Percentiles rank a stretch among this genome's conserved stretches.
Evolutionary conservation across 208 protist species (phyloP).

Genomic region (Trichomonas gallinae): DNA sequence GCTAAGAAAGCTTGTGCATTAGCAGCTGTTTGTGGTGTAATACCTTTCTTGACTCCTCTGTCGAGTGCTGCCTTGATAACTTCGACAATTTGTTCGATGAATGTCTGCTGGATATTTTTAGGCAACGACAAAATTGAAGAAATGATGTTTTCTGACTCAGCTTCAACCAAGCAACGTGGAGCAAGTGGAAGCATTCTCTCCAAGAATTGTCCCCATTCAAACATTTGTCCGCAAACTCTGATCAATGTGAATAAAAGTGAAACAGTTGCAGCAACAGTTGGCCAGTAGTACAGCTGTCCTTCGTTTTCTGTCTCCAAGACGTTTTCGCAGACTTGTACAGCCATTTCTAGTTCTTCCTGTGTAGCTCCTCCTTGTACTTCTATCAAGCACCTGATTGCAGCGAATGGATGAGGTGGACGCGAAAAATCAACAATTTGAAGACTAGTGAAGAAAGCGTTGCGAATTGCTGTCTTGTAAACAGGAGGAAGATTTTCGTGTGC

Average conservation of each 20-base stretch:
- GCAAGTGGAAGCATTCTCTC: background rate
- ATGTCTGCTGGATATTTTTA: background rate
- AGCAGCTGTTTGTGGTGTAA: background rate
- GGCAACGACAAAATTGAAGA: background rate
- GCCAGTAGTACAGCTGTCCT: background rate
- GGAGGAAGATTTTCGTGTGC: background rate
- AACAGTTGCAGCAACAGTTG: background rate
- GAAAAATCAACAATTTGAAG: background rate
- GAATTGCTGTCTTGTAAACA: background rate
- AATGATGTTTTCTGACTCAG: background rate
- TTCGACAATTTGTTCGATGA: background rate
- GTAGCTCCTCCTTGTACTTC: background rate
- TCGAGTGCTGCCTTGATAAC: background rate
- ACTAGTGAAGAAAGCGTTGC: background rate
- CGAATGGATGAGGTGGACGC: background rate
- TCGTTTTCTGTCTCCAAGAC: background rate
- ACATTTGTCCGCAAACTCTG: background rate
- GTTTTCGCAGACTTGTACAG: background rate
- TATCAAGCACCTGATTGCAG: background rate
- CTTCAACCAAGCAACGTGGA: background rate
- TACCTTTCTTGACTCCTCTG: background rate
- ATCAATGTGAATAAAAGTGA: background rate
- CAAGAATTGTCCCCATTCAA: background rate
- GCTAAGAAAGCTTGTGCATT: background rate
- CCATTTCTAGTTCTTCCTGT: background rate